phyloP scores from a whole-genome alignment of 1,139 yeast genomes.

The Scheffersomyces illinoinensis region DNA sequence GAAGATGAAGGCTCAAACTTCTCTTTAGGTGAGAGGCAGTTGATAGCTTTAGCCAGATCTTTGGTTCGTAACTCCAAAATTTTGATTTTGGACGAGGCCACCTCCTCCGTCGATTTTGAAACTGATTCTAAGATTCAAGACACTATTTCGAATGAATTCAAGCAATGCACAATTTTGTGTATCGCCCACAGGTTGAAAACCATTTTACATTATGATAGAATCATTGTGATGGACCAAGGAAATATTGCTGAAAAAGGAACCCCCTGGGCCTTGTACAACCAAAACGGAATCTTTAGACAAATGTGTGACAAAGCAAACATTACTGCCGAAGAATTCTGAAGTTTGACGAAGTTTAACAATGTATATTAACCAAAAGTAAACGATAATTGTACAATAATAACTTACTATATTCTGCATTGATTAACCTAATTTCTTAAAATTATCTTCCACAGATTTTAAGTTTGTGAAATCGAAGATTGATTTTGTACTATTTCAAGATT shows the following conservation, averaged over 20 bases:
- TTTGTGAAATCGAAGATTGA: no score
- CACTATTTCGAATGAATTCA: constrained; percentile 47
- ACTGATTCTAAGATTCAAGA: constrained; percentile 53
- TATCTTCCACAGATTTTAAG: not conserved
- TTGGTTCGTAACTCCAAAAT: constrained; percentile 51
- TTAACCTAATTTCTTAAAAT: not conserved
- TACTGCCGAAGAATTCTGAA: constrained; percentile 18
- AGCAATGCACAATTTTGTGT: constrained; percentile 50
- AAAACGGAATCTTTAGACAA: constrained; percentile 19
- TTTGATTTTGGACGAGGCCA: constrained; percentile 56
- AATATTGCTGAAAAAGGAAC: constrained; percentile 48
- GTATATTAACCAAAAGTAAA: not conserved
- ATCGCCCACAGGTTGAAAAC: constrained; percentile 59
- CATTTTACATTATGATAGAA: constrained; percentile 51
- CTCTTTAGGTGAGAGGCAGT: constrained; percentile 56
- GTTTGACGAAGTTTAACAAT: not conserved
- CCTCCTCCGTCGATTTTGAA: constrained; percentile 57
- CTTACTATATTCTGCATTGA: not conserved
- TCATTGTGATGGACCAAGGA: constrained; percentile 56
- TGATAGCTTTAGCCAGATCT: constrained; percentile 55
- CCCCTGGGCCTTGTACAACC: constrained; percentile 42
- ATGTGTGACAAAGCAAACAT: constrained; percentile 28
- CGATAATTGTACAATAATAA: constrained; percentile 3
- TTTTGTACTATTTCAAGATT: not conserved
- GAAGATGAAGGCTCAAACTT: constrained; percentile 57